phyloP scores from a whole-genome alignment of 1,139 yeast genomes.

The Wickerhamiella infanticola region DNA sequence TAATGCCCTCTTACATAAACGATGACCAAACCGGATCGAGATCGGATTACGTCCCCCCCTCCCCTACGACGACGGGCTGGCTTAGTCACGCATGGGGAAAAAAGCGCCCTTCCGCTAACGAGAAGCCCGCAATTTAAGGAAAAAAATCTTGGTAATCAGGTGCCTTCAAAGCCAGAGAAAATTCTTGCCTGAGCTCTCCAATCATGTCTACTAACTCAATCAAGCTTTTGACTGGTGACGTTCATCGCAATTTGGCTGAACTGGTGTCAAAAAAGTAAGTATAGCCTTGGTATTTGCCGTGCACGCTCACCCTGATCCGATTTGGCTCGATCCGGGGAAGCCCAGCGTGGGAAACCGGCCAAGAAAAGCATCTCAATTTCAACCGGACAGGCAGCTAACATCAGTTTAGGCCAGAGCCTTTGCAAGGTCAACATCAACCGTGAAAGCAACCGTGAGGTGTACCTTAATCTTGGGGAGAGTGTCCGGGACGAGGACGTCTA shows the following conservation, averaged over 20 bases:
- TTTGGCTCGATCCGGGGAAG: background rate
- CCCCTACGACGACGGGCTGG: too few species aligned
- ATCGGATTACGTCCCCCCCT: too few species aligned
- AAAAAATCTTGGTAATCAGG: background rate
- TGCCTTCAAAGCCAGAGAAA: background rate
- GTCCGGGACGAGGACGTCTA: slow-evolving; percentile 93
- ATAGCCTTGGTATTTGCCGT: background rate
- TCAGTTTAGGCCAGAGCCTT: slow-evolving; percentile 25
- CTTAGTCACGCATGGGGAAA: too few species aligned
- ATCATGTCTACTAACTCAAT: slow-evolving; percentile 34
- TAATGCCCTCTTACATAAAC: too few species aligned
- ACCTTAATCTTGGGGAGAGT: slow-evolving; percentile 85
- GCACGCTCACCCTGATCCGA: too few species aligned
- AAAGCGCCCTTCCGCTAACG: too few species aligned
- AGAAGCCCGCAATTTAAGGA: background rate
- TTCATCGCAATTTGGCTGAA: slow-evolving; percentile 77
- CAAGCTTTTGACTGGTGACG: slow-evolving; percentile 76
- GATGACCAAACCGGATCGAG: too few species aligned
- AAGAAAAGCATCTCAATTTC: too few species aligned
- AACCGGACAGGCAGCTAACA: too few species aligned
- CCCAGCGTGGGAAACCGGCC: background rate
- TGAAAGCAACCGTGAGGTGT: slow-evolving; percentile 60
- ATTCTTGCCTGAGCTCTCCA: background rate
- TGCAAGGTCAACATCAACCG: slow-evolving; percentile 29
- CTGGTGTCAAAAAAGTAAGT: slow-evolving; percentile 46